Evolutionary conservation across 805 yeast genomes (phyloP).

Genomic region (Candida berthetii): DNA sequence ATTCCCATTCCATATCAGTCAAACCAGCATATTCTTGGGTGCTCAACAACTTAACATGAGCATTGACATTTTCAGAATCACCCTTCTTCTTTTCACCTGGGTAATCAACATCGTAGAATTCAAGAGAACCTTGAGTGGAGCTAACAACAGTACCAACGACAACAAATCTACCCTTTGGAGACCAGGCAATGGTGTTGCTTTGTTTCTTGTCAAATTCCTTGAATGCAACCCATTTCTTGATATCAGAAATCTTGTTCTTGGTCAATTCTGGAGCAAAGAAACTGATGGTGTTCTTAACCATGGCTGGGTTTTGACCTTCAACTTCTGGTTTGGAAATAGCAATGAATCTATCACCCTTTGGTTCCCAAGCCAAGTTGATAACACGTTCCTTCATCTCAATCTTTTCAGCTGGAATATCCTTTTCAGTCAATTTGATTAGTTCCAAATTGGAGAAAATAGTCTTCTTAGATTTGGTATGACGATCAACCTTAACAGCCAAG

Average conservation of each 20-base stretch:
- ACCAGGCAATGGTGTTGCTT: constrained; percentile 73
- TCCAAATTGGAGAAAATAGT: constrained; percentile 88
- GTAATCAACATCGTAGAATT: constrained; percentile 81
- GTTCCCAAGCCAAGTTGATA: constrained; percentile 92
- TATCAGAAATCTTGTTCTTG: constrained; percentile 37
- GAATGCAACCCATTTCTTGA: constrained; percentile 53
- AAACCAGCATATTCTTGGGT: constrained; percentile 67
- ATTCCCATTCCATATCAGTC: constrained; percentile 89
- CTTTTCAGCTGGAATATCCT: constrained; percentile 91
- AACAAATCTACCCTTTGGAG: constrained; percentile 90
- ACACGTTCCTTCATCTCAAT: constrained; percentile 89
- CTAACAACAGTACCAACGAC: constrained; percentile 41
- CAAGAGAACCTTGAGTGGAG: constrained; percentile 56
- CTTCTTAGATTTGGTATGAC: constrained; percentile 94
- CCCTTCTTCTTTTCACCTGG: constrained; percentile 57
- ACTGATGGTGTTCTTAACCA: constrained; percentile 57
- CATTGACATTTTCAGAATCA: constrained; percentile 29
- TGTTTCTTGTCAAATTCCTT: constrained; percentile 55
- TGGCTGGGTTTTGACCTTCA: constrained; percentile 50
- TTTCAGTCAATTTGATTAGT: constrained; percentile 81
- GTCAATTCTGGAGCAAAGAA: constrained; percentile 78
- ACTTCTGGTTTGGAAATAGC: constrained; percentile 59
- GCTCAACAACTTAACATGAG: constrained; percentile 35
- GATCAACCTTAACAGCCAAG: constrained; percentile 91
- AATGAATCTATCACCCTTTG: constrained; percentile 81